A percentile compares a stretch with the other conserved stretches of the same genome.
phyloP scores from a whole-genome alignment of 108 stramenopile species.

The Epipyxis sp. region DNA sequence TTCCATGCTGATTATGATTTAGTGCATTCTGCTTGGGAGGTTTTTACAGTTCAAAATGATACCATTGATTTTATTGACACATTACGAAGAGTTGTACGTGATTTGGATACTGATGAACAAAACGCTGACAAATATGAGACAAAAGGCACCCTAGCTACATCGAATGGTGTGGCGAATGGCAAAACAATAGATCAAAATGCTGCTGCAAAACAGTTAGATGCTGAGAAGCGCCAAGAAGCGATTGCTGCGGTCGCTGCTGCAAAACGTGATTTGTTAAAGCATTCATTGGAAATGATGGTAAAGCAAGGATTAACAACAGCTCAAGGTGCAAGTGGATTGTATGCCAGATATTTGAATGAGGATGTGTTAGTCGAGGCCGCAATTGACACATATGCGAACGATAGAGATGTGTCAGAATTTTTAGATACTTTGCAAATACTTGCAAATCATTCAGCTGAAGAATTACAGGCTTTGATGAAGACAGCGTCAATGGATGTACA shows the following conservation, averaged over 20 bases:
- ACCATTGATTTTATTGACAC: slow-evolving; percentile 22
- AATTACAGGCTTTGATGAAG: neutral
- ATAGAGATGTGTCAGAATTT: slow-evolving; percentile 24
- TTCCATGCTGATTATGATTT: slow-evolving; percentile 29
- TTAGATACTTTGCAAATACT: slow-evolving; percentile 27
- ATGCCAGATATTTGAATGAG: neutral
- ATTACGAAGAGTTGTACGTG: slow-evolving; percentile 16
- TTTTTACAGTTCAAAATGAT: slow-evolving; percentile 18
- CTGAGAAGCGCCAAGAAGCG: neutral
- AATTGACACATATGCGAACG: slow-evolving; percentile 21
- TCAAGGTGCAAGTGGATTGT: neutral
- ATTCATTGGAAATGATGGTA: slow-evolving; percentile 23
- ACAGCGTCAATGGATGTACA: neutral
- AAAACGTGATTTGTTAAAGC: slow-evolving; percentile 12
- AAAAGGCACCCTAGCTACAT: neutral
- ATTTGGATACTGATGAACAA: slow-evolving; percentile 19
- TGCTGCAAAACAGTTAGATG: neutral
- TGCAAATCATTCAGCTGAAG: slow-evolving; percentile 14
- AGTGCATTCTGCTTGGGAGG: slow-evolving; percentile 29
- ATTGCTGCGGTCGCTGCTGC: neutral
- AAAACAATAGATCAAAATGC: neutral
- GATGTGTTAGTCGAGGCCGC: slow-evolving; percentile 21
- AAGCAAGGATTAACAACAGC: neutral
- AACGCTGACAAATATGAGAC: neutral
- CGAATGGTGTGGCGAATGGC: neutral